Conservation (phyloP, 495 filamentous ascomycete genomes). For the Thermochaetoides thermophila region DNA sequence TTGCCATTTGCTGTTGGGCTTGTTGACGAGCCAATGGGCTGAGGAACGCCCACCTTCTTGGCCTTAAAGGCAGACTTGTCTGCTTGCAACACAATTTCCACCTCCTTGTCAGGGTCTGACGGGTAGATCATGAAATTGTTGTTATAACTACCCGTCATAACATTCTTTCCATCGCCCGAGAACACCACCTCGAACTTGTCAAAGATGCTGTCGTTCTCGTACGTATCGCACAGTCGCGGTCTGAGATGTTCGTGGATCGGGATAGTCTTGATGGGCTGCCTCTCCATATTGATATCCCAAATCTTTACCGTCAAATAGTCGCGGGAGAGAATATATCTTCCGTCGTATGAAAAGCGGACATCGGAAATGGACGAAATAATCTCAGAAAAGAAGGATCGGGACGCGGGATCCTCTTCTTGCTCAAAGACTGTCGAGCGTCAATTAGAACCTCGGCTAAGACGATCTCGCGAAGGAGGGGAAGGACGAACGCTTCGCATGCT, state of each 20-base stretch:
- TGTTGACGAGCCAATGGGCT: slow-evolving; percentile 75
- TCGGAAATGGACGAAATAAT: slow-evolving; percentile 99
- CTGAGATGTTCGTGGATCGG: slow-evolving; percentile 96
- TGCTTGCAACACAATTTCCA: slow-evolving; percentile 91
- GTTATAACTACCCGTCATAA: slow-evolving; percentile 99
- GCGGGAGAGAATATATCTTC: slow-evolving; percentile 89
- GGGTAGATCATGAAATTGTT: slow-evolving; percentile 99
- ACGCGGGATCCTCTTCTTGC: slow-evolving; percentile 96
- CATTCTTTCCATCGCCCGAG: slow-evolving; percentile 93
- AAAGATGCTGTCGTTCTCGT: slow-evolving; percentile 98
- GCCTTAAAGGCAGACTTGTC: slow-evolving; percentile 99
- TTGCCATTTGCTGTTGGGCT: slow-evolving; percentile 63
- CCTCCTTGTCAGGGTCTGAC: slow-evolving; percentile 85
- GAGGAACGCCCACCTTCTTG: slow-evolving; percentile 97
- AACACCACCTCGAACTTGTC: slow-evolving; percentile 99
- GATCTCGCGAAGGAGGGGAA: too few species aligned
- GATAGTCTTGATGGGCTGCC: slow-evolving; percentile 92
- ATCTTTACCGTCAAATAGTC: slow-evolving; percentile 99
- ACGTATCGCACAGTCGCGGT: slow-evolving; percentile 90
- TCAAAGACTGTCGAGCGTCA: slow-evolving; percentile 81
- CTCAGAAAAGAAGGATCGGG: slow-evolving; percentile 98
- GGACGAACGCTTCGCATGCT: slow-evolving; percentile 79
- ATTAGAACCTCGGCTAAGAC: too few species aligned
- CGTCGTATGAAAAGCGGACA: slow-evolving; percentile 91
- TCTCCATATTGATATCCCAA: slow-evolving; percentile 99